These are phyloP conservation scores for Musa troglodytarum DNA, from an alignment of 176 grass and related monocot species.

Conservation along the genomic window DNA sequence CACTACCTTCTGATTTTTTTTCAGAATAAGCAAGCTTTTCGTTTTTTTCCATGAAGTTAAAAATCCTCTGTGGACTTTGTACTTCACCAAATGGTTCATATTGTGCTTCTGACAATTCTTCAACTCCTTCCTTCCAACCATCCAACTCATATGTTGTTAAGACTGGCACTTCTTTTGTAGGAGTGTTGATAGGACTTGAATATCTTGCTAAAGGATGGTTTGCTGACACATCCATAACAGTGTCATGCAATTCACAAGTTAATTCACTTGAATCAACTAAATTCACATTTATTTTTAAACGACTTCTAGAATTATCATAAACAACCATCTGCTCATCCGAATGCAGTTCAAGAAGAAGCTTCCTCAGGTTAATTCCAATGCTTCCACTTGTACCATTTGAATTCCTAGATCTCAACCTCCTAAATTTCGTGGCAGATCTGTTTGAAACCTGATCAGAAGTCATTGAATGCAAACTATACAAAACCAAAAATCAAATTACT, in stretches of 20 bases:
- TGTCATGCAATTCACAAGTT: slow-evolving; percentile 31
- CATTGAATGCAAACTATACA: slow-evolving; percentile 33
- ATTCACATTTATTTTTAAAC: slow-evolving; percentile 37
- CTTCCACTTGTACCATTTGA: slow-evolving; percentile 39
- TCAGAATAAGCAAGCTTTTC: slow-evolving; percentile 29
- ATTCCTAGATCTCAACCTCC: slow-evolving; percentile 60
- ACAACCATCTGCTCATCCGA: slow-evolving; percentile 56
- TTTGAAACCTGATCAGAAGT: slow-evolving; percentile 48
- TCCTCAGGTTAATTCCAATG: slow-evolving; percentile 32
- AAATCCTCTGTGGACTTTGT: slow-evolving; percentile 26
- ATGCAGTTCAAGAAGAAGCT: slow-evolving; percentile 71
- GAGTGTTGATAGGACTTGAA: slow-evolving; percentile 22
- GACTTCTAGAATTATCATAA: slow-evolving; percentile 37
- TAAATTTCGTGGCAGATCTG: slow-evolving; percentile 55
- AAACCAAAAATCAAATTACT: background rate
- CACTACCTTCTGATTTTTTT: slow-evolving; percentile 20
- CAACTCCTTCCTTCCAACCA: slow-evolving; percentile 14
- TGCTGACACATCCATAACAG: slow-evolving; percentile 14
- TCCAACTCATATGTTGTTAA: slow-evolving; percentile 1
- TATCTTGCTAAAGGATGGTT: slow-evolving; percentile 11
- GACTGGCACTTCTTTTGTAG: slow-evolving; percentile 31
- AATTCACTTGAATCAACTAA: slow-evolving; percentile 38
- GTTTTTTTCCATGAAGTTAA: slow-evolving; percentile 36
- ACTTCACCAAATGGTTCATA: slow-evolving; percentile 22
- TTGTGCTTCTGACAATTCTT: slow-evolving; percentile 17